Conservation (phyloP, 2,329 filamentous ascomycete species). For the Reticulascus tulasneorum region DNA sequence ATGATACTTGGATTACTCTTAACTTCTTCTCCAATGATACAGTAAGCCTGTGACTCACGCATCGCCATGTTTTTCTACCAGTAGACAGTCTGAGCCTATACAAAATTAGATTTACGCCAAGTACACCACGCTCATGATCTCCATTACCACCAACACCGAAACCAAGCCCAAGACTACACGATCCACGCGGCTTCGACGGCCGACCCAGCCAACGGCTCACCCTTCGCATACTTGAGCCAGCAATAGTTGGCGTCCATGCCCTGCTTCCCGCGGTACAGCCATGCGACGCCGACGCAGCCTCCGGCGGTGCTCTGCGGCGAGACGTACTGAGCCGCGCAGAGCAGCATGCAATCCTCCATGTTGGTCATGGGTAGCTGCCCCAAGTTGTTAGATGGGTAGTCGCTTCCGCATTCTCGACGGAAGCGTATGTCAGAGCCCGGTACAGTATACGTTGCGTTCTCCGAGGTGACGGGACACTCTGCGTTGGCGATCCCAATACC, state of each 20-base stretch:
- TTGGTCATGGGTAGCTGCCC: conserved; percentile 14
- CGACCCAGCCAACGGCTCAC: not conserved
- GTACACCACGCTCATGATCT: no score
- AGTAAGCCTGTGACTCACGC: no score
- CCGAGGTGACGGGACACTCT: conserved; percentile 5
- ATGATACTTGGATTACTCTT: no score
- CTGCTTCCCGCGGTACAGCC: conserved; percentile 16
- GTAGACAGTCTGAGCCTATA: no score
- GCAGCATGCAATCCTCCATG: conserved; percentile 18
- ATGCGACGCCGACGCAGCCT: conserved; percentile 15
- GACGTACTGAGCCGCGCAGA: conserved; percentile 18
- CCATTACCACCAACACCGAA: no score
- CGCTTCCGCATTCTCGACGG: conserved; percentile 14
- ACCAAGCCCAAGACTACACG: no score
- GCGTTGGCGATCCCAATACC: conserved; percentile 1
- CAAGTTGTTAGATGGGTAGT: conserved; percentile 15
- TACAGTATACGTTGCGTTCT: conserved; percentile 13
- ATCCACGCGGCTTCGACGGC: conserved; percentile 9
- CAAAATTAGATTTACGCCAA: no score
- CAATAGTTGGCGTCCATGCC: conserved; percentile 15
- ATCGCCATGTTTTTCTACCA: no score
- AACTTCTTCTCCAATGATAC: no score
- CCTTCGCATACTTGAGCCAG: conserved; percentile 17
- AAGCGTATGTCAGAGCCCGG: conserved; percentile 16
- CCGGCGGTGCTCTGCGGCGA: conserved; percentile 14